Base-by-base conservation (phyloP, 176 grass and related monocot genomes). In the Ananas comosus region DNA sequence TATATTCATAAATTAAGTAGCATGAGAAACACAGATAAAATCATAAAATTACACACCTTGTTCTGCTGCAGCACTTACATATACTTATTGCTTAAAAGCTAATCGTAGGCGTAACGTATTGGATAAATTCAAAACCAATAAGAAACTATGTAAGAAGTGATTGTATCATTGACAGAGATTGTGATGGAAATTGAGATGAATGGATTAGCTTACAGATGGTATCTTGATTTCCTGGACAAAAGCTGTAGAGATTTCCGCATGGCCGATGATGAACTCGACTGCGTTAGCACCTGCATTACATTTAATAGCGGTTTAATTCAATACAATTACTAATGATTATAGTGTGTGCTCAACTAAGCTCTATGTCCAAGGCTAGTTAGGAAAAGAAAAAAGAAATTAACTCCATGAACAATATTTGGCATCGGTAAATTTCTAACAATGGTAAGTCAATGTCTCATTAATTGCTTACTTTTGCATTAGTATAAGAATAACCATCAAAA, bases 201-300 rank as follows among this genome's bases (percentile, higher is more conserved):
- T 79, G 24, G 5, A 53, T 71, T 50, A 48, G 53, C 88, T 85
- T 87, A 96, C 93, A 65, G 89, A 90, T 78, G 77, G 70, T 78
- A 96, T 85, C 76, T 90, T 96, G 83, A 70, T 92, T 74, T 92
- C 88, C 63, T 96, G 93, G 23, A 87, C 69, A 84, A 96, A 96
- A 14, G 86, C 89, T 82, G 89, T 63, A n/a, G 88, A 96, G 59
- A 96, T 89, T 85, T 92, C 93, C 57, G 93, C 86, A 79, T 96
- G 88, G 17, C 75, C 71, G 69, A 96, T 69, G 68, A 96, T 89
- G 61, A 92, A 96, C 66, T 92, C 86, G 71, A 96, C 86, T n/a
- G 93, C 93, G 89, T 96, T 96, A 53, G 86, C 57, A 70, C 93
- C 93, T 96, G 81, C 80, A 82, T 65, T 63, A 10, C 18, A 23